Base-by-base conservation (phyloP, 805 yeast genomes). In the Wickerhamomyces bisporus region DNA sequence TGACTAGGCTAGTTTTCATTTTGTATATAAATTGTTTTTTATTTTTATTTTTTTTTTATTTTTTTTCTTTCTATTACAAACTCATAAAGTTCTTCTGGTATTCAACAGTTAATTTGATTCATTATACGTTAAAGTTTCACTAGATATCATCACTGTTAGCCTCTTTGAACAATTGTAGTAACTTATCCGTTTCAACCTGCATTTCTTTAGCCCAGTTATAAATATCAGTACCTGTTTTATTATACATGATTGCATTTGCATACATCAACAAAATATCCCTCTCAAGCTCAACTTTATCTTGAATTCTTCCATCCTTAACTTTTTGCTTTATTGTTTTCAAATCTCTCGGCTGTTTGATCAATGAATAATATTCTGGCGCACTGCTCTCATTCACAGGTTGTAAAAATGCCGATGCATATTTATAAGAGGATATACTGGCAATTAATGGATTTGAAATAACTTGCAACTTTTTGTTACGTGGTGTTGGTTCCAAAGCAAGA, bases 171-270 rank as follows among this genome's bases (percentile, higher is more conserved):
- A 82, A 59, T 38, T 71, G 64, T 44, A 79, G 65, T 25, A 79
- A 63, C 13, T 67, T 72, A 25, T 72, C 75, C 5, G 81, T 75
- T 35, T 83, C 93, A 30, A 66, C 62, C 63, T 75, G 79, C 91
- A 86, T 83, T 46, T 77, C 85, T 44, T 71, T 63, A 1, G 87
- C 75, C 71, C 85, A 72, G 26, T 61, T 57, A 30, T 73, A 75
- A 43, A 82, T 68, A 38, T 80, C 86, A 20, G 79, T 73, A 42
- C 73, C 77, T 43, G 76, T 69, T 48, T 74, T 74, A 57, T 86
- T 85, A 61, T 79, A 86, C 93, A 86, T 86, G 14, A 85, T 72
- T 14, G 91, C 86, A 57, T 86, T 86, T 36, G 91, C 82, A 61
- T 81, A 83, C 93, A 86, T 83, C 42, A 80, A 64, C 64, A 80